These are phyloP conservation scores for Vitis riparia DNA, from an alignment of 164 flowering plant genomes.

Conservation along the genomic window DNA sequence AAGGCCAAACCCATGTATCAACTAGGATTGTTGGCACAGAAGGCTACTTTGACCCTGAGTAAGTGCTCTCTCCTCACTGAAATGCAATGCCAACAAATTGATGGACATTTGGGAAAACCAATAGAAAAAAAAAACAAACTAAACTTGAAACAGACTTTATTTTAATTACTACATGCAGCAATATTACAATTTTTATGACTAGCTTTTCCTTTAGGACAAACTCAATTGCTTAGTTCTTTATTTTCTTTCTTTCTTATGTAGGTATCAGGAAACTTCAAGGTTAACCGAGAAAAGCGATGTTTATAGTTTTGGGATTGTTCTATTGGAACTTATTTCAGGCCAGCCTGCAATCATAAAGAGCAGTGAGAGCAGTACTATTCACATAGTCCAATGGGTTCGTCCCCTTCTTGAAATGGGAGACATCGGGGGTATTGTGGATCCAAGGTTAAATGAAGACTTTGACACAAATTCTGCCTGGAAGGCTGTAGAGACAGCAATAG, in stretches of 20 bases:
- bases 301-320: constrained; percentile 53
- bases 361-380: constrained; percentile 11
- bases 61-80: neutral
- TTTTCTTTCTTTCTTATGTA: constrained; percentile 25
- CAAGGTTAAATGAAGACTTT: neutral
- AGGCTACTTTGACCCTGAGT: constrained; percentile 37
- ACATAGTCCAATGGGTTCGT: constrained; percentile 27
- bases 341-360: constrained; percentile 20
- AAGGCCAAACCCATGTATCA: constrained; percentile 14
- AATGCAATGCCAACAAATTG: too few relatives aligned
- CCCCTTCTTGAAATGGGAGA: neutral
- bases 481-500: neutral
- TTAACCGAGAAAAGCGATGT: constrained; percentile 43
- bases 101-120: too few relatives aligned
- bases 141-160: too few relatives aligned
- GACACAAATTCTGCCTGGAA: neutral
- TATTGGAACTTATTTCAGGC: constrained; percentile 47
- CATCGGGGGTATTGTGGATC: neutral
- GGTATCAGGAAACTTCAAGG: constrained; percentile 1
- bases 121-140: too few relatives aligned
- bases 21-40: constrained; percentile 32
- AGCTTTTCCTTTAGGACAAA: too few relatives aligned
- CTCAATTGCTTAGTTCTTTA: too few relatives aligned
- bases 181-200: too few relatives aligned
- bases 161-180: too few relatives aligned